Conservation (phyloP, 2,329 filamentous ascomycete species). For the Diaporthe sp. region DNA sequence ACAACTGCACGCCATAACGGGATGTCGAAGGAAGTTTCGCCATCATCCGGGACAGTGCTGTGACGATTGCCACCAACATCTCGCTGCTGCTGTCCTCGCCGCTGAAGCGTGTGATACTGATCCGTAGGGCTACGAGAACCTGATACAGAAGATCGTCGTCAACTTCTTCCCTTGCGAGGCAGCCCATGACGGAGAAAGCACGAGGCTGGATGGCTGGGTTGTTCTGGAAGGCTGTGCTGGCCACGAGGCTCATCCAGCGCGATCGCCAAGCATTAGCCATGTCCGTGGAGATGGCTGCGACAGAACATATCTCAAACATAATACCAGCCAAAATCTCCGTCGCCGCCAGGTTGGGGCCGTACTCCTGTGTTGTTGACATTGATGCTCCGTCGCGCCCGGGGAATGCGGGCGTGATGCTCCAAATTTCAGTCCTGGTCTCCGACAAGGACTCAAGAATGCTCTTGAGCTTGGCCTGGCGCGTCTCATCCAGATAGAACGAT, state of each 20-base stretch:
- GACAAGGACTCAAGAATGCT: slow-evolving; percentile 67
- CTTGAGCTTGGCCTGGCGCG: slow-evolving; percentile 64
- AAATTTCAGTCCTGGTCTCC: slow-evolving; percentile 68
- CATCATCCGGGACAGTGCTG: slow-evolving; percentile 77
- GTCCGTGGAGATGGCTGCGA: slow-evolving; percentile 72
- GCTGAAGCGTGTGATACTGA: slow-evolving; percentile 71
- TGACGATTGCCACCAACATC: slow-evolving; percentile 76
- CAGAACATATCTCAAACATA: slow-evolving; percentile 71
- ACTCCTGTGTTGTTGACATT: slow-evolving; percentile 64
- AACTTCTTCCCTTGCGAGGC: slow-evolving; percentile 76
- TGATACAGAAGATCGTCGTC: slow-evolving; percentile 79
- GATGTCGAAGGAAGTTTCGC: slow-evolving; percentile 73
- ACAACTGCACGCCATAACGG: slow-evolving; percentile 75
- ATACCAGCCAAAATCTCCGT: slow-evolving; percentile 71
- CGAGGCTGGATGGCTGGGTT: slow-evolving; percentile 77
- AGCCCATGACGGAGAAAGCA: slow-evolving; percentile 78
- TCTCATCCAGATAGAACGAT: slow-evolving; percentile 71
- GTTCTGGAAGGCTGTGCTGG: slow-evolving; percentile 78
- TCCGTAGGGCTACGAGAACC: slow-evolving; percentile 74
- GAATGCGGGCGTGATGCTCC: slow-evolving; percentile 58
- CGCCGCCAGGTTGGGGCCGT: slow-evolving; percentile 60
- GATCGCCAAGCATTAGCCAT: slow-evolving; percentile 76
- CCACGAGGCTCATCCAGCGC: slow-evolving; percentile 79
- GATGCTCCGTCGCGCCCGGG: slow-evolving; percentile 62
- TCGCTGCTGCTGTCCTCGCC: slow-evolving; percentile 70